Percentiles rank a stretch among this genome's conserved stretches.
Conservation (phyloP, 2,329 filamentous ascomycete species). For the Penicillium sp. region DNA sequence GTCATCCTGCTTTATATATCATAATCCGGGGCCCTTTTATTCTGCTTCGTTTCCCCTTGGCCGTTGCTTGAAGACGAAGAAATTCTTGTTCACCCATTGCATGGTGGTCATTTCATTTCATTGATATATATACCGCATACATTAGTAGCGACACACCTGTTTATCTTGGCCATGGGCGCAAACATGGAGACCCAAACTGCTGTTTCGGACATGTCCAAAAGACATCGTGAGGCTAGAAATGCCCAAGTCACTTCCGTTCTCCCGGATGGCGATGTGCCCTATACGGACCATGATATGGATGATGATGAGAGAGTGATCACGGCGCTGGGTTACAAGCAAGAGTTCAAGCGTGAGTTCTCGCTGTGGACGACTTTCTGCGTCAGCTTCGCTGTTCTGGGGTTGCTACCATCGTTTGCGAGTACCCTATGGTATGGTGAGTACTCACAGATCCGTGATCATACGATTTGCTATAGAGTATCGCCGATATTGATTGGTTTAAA, state of each 20-base stretch:
- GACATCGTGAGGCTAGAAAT: slow-evolving; percentile 21
- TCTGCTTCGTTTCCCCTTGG: neutral
- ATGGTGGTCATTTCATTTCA: neutral
- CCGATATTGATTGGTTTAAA: slow-evolving; percentile 10
- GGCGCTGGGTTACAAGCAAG: slow-evolving; percentile 48
- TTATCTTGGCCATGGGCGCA: neutral
- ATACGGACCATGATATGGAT: slow-evolving; percentile 30
- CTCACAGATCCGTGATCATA: neutral
- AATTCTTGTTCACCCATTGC: neutral
- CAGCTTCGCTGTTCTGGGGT: slow-evolving; percentile 61
- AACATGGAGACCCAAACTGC: slow-evolving; percentile 10
- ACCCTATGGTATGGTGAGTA: slow-evolving; percentile 59
- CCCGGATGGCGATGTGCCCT: slow-evolving; percentile 32
- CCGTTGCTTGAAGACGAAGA: neutral
- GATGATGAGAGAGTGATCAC: slow-evolving; percentile 37
- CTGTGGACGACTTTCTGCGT: slow-evolving; percentile 68
- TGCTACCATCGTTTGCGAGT: slow-evolving; percentile 62
- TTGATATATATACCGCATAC: neutral
- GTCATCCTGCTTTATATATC: neutral
- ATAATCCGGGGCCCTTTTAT: slow-evolving; percentile 5
- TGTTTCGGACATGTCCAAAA: slow-evolving; percentile 10
- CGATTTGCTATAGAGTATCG: neutral
- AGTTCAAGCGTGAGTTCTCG: slow-evolving; percentile 62
- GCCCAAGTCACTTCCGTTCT: slow-evolving; percentile 32
- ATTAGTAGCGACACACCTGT: too few species aligned